These are phyloP conservation scores for Trichocomaceae sp. DNA, from an alignment of 2,329 filamentous ascomycete genomes.

Conservation along the genomic window DNA sequence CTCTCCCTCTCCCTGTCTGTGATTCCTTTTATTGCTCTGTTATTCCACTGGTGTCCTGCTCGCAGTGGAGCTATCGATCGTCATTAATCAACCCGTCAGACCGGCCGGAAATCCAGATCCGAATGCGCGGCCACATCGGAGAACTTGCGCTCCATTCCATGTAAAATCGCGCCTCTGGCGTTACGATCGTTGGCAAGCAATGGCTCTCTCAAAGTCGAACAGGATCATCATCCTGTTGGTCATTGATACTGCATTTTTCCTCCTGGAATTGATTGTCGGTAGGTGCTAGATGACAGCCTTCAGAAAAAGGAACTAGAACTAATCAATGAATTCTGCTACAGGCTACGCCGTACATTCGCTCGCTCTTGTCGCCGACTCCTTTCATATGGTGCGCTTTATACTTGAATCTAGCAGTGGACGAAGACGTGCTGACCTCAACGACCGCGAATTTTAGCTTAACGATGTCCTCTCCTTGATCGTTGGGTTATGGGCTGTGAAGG, in stretches of 20 bases:
- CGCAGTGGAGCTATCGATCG: neutral
- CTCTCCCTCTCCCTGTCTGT: neutral
- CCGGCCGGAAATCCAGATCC: conserved; percentile 2
- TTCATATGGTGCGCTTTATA: conserved; percentile 72
- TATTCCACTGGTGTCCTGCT: neutral
- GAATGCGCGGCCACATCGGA: neutral
- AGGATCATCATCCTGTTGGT: conserved; percentile 88
- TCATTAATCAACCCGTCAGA: neutral
- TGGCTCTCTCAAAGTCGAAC: conserved; percentile 87
- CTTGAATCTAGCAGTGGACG: neutral
- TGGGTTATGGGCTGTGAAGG: conserved; percentile 89
- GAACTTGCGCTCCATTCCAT: neutral
- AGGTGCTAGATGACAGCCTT: neutral
- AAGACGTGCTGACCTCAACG: neutral
- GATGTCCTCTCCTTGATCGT: conserved; percentile 93
- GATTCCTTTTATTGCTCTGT: neutral
- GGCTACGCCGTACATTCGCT: conserved; percentile 83
- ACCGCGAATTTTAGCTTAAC: conserved; percentile 60
- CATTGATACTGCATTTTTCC: conserved; percentile 84
- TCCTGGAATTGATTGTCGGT: conserved; percentile 77
- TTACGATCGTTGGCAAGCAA: conserved; percentile 30
- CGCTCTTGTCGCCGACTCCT: conserved; percentile 90
- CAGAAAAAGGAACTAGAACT: neutral
- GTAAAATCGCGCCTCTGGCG: conserved; percentile 5
- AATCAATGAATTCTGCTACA: conserved; percentile 19